Conservation (phyloP, 495 filamentous ascomycete species). For the Penicillium maclennaniae region DNA sequence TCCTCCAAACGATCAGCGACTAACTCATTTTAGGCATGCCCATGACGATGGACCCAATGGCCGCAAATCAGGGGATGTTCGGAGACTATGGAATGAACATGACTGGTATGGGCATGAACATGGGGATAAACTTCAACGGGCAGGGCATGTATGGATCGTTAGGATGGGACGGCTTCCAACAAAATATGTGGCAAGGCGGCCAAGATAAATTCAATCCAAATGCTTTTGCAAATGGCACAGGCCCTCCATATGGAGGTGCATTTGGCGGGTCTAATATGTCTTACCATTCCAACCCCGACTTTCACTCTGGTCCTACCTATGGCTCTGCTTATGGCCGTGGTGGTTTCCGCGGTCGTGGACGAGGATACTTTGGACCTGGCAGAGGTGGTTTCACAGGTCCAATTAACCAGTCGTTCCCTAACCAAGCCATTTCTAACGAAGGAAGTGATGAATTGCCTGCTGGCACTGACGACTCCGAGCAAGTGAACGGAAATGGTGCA, state of each 20-base stretch:
- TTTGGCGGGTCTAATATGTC: conserved; percentile 70
- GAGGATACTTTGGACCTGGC: conserved; percentile 53
- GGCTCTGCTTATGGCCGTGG: conserved; percentile 51
- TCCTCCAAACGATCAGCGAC: background rate
- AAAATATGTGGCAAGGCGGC: conserved; percentile 72
- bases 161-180: conserved; percentile 58
- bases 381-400: conserved; percentile 49
- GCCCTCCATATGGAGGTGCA: conserved; percentile 80
- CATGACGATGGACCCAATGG: conserved; percentile 87
- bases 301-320: conserved; percentile 59
- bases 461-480: conserved; percentile 4
- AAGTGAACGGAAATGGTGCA: conserved; percentile 12
- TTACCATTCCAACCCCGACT: conserved; percentile 55
- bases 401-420: conserved; percentile 37
- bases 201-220: conserved; percentile 65
- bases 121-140: conserved; percentile 71
- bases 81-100: conserved; percentile 88
- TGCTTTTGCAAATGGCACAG: conserved; percentile 74
- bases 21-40: conserved; percentile 57
- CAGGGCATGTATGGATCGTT: conserved; percentile 55
- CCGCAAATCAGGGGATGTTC: conserved; percentile 82
- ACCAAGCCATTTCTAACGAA: conserved; percentile 24
- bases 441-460: background rate
- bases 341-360: conserved; percentile 63
- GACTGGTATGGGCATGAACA: conserved; percentile 88